Conservation (phyloP, 345 rosid species). For the Cardamine chenopodiifolia region DNA sequence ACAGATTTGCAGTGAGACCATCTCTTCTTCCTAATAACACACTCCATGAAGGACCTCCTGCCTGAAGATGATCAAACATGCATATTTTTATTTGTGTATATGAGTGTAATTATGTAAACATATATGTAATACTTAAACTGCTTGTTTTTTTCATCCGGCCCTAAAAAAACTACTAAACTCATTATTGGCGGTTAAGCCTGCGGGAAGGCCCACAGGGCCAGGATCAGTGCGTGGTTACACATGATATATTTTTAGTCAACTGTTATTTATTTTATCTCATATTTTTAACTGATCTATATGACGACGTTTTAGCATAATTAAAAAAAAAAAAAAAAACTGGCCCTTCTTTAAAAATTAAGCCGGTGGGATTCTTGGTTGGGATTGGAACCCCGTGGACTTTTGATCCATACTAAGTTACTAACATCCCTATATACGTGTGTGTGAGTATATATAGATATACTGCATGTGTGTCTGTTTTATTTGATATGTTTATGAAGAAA, state of each 20-base stretch:
- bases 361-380: background rate
- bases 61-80: conserved; percentile 33
- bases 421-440: background rate
- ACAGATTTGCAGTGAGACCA: conserved; percentile 35
- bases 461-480: background rate
- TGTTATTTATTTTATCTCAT: too few relatives aligned
- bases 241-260: too few relatives aligned
- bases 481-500: background rate
- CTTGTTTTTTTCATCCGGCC: background rate
- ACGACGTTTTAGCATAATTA: background rate
- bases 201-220: background rate
- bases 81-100: background rate
- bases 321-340: too few relatives aligned
- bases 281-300: too few relatives aligned
- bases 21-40: conserved; percentile 46
- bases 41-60: conserved; percentile 46
- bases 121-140: background rate
- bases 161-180: background rate
- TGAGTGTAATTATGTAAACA: background rate
- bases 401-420: background rate
- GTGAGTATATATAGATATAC: background rate
- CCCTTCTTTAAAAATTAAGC: background rate
- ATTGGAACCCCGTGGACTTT: background rate
- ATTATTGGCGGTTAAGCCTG: background rate
- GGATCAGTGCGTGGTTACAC: background rate